Conservation (phyloP, 106 monocot species). For the Apostasia ramifera region DNA sequence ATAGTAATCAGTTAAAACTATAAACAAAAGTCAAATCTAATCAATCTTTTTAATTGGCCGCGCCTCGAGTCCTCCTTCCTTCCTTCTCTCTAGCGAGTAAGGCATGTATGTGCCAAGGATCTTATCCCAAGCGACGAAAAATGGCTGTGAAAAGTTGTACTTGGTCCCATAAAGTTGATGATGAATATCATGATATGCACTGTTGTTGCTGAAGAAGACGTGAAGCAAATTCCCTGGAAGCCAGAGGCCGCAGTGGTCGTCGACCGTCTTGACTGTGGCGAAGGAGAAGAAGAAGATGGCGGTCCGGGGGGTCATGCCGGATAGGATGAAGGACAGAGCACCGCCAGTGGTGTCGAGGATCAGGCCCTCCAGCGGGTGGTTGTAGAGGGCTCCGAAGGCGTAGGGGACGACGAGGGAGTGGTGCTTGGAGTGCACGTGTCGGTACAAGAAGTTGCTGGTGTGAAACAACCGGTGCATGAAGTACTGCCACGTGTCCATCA, state of each 20-base stretch:
- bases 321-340: constrained; percentile 11
- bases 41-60: constrained; percentile 8
- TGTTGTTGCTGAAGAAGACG: constrained; percentile 17
- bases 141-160: constrained; percentile 28
- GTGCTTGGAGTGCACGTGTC: constrained; percentile 31
- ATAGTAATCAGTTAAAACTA: too few relatives aligned
- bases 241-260: constrained; percentile 23
- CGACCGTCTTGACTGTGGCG: constrained; percentile 23
- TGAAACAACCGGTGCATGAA: constrained; percentile 25
- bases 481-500: constrained; percentile 26
- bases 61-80: constrained; percentile 25
- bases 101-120: constrained; percentile 31
- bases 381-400: constrained; percentile 23
- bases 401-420: constrained; percentile 21
- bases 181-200: constrained; percentile 27
- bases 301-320: constrained; percentile 27
- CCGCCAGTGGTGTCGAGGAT: constrained; percentile 18
- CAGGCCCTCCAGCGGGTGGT: constrained; percentile 27
- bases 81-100: constrained; percentile 25
- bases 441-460: constrained; percentile 28
- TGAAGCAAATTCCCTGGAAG: constrained; percentile 13
- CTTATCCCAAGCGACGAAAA: constrained; percentile 31
- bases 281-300: constrained; percentile 33
- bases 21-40: not conserved
- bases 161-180: constrained; percentile 27